A percentile compares a stretch with the other conserved stretches of the same genome.
These are phyloP conservation scores for Daldinia caldariorum DNA, from an alignment of 495 filamentous ascomycete species.

Conservation along the genomic window DNA sequence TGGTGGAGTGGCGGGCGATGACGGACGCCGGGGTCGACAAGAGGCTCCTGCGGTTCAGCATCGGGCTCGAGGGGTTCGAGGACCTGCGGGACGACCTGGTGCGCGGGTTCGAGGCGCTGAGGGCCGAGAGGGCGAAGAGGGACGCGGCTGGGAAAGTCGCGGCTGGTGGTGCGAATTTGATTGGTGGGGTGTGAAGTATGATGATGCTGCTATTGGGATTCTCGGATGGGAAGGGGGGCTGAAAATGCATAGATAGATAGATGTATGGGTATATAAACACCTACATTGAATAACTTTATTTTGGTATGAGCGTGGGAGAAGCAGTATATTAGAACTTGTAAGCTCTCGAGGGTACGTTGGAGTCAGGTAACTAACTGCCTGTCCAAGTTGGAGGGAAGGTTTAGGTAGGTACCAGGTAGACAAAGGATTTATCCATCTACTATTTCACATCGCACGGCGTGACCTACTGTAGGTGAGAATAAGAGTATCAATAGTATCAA, in stretches of 20 bases:
- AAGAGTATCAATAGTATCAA: background rate
- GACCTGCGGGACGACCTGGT: constrained; percentile 83
- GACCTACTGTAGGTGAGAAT: background rate
- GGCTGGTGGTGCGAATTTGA: constrained; percentile 12
- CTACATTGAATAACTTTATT: no score
- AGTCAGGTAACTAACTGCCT: no score
- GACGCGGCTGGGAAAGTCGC: constrained; percentile 1
- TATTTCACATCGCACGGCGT: no score
- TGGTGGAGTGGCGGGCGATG: constrained; percentile 93
- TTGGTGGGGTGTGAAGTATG: constrained; percentile 14
- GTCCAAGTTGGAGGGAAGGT: background rate
- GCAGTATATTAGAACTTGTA: background rate
- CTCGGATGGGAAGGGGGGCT: no score
- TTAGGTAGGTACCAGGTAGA: background rate
- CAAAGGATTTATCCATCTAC: no score
- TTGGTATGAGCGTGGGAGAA: background rate
- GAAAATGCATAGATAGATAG: no score
- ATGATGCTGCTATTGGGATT: background rate
- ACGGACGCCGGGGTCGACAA: constrained; percentile 77
- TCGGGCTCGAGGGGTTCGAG: constrained; percentile 88
- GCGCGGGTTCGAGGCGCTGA: constrained; percentile 70
- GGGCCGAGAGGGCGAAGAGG: constrained; percentile 44
- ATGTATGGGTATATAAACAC: background rate
- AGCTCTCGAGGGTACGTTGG: background rate
- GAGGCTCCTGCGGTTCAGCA: constrained; percentile 79